Base-by-base conservation (phyloP, 192 early-diverging fungal genomes). In the Spinellus fusiger region DNA sequence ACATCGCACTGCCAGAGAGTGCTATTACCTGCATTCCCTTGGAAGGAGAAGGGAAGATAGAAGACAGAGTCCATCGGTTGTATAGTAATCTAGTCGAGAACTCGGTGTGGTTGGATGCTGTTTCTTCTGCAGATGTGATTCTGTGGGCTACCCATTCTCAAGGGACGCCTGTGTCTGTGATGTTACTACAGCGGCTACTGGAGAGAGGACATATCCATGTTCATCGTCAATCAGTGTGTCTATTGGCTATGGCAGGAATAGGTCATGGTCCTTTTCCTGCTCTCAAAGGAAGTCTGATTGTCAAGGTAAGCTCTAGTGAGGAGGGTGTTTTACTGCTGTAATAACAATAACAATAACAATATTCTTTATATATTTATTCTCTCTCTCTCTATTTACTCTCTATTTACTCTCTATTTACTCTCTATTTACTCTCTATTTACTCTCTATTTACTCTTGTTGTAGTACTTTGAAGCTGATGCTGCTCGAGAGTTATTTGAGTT, bases 401-500 rank as follows among this genome's bases (percentile, higher is more conserved):
- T n/a, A n/a, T n/a, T 9, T 37, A 37, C 35, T 37, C 35, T 37
- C 13, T 13, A 37, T 37, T 37, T 37, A 13, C 35, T 37, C 23
- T 34, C 28, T 6, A 18, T 22, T 33, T 50, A 34, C 13, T 28
- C 6, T 37, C 4, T 23, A 9, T 26, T 35, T 40, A 3, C 22
- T 37, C 2, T 53, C 6, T 1, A 15, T 47, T 47, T 47, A 31
- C n/a, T 4, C 9, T 13, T 13, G n/a, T 13, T 16, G n/a, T 20
- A 74, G 63, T 91, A 93, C 65, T 85, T 95, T 65, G 94, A 95
- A 62, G 86, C 87, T 0, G 93, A 93, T 50, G 81, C 93, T 15
- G 91, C 94, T 7, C 82, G 89, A 32, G 93, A 98, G 66, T 73
- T 98, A 20, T 98, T 98, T 79, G 90, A 93, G 54, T 93, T 97